Percentiles rank a stretch among this genome's conserved stretches.
Evolutionary conservation across 1,284 basidiomycete genomes (phyloP).

Genomic region (Gymnopus androsaceus): DNA sequence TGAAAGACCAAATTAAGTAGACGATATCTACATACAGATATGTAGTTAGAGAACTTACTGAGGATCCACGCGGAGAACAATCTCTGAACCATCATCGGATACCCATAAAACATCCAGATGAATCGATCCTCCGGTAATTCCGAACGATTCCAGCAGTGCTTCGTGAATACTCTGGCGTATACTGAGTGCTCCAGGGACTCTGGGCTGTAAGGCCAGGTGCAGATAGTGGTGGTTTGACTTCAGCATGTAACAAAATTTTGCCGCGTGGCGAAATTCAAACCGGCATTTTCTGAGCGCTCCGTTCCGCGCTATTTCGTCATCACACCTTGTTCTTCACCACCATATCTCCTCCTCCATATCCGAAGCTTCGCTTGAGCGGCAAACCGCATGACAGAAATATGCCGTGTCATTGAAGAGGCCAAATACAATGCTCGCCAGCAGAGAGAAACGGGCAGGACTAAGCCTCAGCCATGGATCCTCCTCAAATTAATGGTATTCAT

Average conservation of each 20-base stretch:
- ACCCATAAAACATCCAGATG: slow-evolving; percentile 16
- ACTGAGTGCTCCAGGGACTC: background rate
- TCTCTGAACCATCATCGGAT: slow-evolving; percentile 6
- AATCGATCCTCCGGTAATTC: slow-evolving; percentile 6
- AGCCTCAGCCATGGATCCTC: slow-evolving; percentile 63
- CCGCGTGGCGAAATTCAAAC: background rate
- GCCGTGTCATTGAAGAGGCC: slow-evolving; percentile 47
- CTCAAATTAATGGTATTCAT: slow-evolving; percentile 60
- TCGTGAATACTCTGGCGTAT: slow-evolving; percentile 13
- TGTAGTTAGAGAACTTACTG: background rate
- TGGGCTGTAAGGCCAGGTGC: slow-evolving; percentile 6
- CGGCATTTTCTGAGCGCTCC: background rate
- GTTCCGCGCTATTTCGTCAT: background rate
- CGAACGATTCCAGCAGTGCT: slow-evolving; percentile 11
- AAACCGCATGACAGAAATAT: slow-evolving; percentile 21
- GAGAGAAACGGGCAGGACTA: slow-evolving; percentile 37
- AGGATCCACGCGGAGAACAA: slow-evolving; percentile 10
- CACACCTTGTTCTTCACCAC: background rate
- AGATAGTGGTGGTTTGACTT: slow-evolving; percentile 8
- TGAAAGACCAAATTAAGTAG: background rate
- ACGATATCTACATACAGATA: background rate
- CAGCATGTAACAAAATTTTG: slow-evolving; percentile 1
- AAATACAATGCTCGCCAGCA: slow-evolving; percentile 38
- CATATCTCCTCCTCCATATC: background rate
- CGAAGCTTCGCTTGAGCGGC: background rate